Conservation (phyloP, 169 alveolate species). For the Theileria parva region DNA sequence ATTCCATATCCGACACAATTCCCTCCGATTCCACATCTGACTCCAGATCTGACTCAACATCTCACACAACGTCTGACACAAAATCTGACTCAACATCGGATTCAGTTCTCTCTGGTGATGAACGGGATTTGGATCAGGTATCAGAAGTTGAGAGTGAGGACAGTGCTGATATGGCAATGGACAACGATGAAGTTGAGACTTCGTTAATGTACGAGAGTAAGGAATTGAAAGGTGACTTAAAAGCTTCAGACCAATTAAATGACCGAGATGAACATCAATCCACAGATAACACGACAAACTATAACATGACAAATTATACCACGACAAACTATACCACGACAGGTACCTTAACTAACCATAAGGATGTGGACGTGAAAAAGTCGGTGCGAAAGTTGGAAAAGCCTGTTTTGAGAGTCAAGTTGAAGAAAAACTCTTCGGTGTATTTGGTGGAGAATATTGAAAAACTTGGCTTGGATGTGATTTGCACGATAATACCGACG, state of each 20-base stretch:
- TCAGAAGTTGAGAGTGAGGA: neutral
- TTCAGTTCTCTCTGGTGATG: neutral
- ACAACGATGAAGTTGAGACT: neutral
- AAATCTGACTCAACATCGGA: too few species aligned
- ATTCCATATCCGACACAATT: too few species aligned
- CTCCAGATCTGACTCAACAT: too few species aligned
- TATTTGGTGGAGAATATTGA: constrained; percentile 64
- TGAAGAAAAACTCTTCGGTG: constrained; percentile 38
- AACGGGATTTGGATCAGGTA: neutral
- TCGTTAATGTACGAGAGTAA: neutral
- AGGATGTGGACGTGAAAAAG: constrained; percentile 23
- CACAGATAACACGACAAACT: neutral
- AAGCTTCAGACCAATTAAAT: neutral
- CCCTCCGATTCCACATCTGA: too few species aligned
- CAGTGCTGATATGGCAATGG: neutral
- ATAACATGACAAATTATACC: neutral
- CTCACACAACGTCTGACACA: too few species aligned
- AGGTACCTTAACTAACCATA: constrained; percentile 25
- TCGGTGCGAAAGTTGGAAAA: constrained; percentile 38
- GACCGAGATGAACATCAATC: neutral
- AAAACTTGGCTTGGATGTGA: constrained; percentile 52
- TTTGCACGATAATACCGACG: constrained; percentile 45
- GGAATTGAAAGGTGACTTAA: neutral
- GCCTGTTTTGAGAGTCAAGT: neutral
- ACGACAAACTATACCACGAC: neutral